Conservation (phyloP, 2,329 filamentous ascomycete species). For the Pseudogymnoascus sp. region DNA sequence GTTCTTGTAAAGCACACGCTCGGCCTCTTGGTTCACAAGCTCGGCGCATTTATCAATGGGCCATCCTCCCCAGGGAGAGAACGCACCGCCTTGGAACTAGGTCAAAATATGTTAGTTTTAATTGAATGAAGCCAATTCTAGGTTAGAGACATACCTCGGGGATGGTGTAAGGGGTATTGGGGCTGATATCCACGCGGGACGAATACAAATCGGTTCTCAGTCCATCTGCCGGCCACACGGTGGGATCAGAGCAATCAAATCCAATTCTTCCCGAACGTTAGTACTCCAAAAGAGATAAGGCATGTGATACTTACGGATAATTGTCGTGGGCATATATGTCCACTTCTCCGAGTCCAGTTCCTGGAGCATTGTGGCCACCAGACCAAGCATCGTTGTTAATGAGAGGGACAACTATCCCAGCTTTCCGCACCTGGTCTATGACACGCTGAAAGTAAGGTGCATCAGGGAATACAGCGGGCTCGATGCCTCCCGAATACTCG, state of each 20-base stretch:
- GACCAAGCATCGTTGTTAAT: slow-evolving; percentile 61
- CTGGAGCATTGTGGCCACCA: slow-evolving; percentile 11
- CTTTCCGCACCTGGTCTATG: slow-evolving; percentile 54
- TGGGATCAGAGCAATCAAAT: slow-evolving; percentile 38
- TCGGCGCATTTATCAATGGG: slow-evolving; percentile 45
- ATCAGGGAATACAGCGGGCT: slow-evolving; percentile 46
- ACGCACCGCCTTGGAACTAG: slow-evolving; percentile 59
- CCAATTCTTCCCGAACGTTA: slow-evolving; percentile 23
- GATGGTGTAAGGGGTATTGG: slow-evolving; percentile 54
- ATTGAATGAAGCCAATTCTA: not conserved
- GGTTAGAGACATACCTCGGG: slow-evolving; percentile 24
- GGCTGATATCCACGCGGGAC: slow-evolving; percentile 50
- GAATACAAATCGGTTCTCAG: slow-evolving; percentile 40
- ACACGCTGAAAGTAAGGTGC: slow-evolving; percentile 59
- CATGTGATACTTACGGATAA: slow-evolving; percentile 33
- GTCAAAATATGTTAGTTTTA: slow-evolving; percentile 34
- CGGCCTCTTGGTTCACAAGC: slow-evolving; percentile 60
- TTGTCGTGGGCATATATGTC: slow-evolving; percentile 27
- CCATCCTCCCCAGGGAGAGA: slow-evolving; percentile 64
- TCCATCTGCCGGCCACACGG: slow-evolving; percentile 45
- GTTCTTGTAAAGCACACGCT: slow-evolving; percentile 69
- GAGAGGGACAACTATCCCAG: slow-evolving; percentile 62
- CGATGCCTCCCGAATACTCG: slow-evolving; percentile 48
- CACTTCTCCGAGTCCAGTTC: slow-evolving; percentile 14
- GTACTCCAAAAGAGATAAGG: slow-evolving; percentile 21